Evolutionary conservation across 225 moss, liverwort and hornwort species (phyloP), one percentile per base, ranked within the genome.

Genomic region (Antitrichia curtipendula): DNA sequence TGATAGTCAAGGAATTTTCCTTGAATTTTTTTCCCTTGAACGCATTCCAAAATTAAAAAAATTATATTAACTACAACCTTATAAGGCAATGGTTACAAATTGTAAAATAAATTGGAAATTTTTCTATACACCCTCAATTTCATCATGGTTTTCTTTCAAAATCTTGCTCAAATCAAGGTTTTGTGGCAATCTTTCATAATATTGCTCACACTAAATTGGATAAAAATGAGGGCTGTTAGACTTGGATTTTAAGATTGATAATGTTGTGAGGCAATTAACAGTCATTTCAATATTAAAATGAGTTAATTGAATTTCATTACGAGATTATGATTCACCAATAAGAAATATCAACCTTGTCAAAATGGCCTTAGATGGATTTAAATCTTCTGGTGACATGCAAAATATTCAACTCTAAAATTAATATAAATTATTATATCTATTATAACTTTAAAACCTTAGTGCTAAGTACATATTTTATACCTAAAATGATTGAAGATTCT

Each of bases 1-100:
- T 74, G 12, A 12, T 0, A 32, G 0, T 1, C 2, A 12, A 1
- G 4, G 2, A 50, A 12, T 12, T 32, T 47, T 19, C 4, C 1
- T 1, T 17, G 10, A 47, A n/a, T n/a, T n/a, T n/a, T n/a, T n/a
- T n/a, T n/a, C n/a, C n/a, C n/a, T n/a, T n/a, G n/a, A n/a, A n/a
- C n/a, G n/a, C n/a, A n/a, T n/a, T n/a, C n/a, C n/a, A n/a, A n/a
- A n/a, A n/a, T n/a, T n/a, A n/a, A n/a, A n/a, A n/a, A n/a, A n/a
- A n/a, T n/a, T n/a, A n/a, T n/a, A n/a, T n/a, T n/a, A n/a, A n/a
- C n/a, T n/a, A n/a, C n/a, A n/a, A n/a, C n/a, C n/a, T n/a, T n/a
- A n/a, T n/a, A n/a, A n/a, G n/a, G n/a, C n/a, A n/a, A n/a, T n/a
- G n/a, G n/a, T 24, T 24, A 43, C 2, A 28, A 17, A 29, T 1